phyloP scores from a whole-genome alignment of 108 stramenopile species.

The Cyclotella atomus region DNA sequence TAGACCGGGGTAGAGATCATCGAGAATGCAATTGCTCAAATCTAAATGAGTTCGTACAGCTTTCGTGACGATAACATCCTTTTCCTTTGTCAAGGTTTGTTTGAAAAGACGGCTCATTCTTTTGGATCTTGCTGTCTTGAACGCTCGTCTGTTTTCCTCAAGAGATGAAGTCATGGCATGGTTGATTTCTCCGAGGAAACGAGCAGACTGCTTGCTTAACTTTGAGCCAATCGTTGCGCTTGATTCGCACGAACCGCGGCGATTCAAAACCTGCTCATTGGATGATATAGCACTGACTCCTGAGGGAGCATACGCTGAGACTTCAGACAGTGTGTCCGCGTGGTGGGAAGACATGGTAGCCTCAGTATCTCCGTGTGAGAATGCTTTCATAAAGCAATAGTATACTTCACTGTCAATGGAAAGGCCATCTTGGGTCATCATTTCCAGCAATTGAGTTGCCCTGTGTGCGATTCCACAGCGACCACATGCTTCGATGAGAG shows the following conservation, averaged over 20 bases:
- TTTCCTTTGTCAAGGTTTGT: constrained; percentile 40
- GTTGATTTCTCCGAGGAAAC: constrained; percentile 22
- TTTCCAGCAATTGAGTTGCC: constrained; percentile 73
- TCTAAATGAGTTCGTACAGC: constrained; percentile 62
- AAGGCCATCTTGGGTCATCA: constrained; percentile 81
- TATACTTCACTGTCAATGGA: constrained; percentile 72
- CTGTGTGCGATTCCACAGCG: constrained; percentile 79
- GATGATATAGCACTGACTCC: constrained; percentile 9
- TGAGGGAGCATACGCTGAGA: constrained; percentile 40
- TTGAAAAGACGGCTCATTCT: constrained; percentile 28
- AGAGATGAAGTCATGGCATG: constrained; percentile 37
- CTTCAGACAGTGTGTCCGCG: constrained; percentile 29
- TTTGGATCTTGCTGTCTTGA: constrained; percentile 27
- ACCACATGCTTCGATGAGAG: constrained; percentile 86
- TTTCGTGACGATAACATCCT: constrained; percentile 36
- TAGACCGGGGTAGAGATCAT: constrained; percentile 79
- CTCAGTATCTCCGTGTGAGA: constrained; percentile 46
- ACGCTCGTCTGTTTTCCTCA: constrained; percentile 38
- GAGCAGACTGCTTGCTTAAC: constrained; percentile 1
- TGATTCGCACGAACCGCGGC: constrained; percentile 1
- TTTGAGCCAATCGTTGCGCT: constrained; percentile 19
- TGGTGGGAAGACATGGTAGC: constrained; percentile 10
- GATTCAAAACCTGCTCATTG: not conserved
- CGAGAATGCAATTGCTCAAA: constrained; percentile 78
- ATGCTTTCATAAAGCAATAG: constrained; percentile 73